Conservation (phyloP, 163 green algal species). For the Picocystis sp. region DNA sequence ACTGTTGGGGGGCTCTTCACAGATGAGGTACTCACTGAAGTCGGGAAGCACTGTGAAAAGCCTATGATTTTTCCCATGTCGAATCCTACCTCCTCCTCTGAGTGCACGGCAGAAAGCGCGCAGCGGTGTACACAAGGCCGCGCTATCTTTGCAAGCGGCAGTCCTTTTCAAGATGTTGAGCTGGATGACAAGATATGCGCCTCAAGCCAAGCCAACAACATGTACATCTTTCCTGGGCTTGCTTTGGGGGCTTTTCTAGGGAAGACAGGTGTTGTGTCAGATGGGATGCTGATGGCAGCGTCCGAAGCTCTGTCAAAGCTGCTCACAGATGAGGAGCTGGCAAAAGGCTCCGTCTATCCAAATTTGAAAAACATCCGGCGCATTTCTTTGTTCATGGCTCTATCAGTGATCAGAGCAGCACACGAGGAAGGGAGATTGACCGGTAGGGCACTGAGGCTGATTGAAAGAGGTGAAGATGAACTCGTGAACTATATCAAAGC, state of each 20-base stretch:
- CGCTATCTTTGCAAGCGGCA: constrained; percentile 46
- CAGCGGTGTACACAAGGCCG: constrained; percentile 20
- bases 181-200: not conserved
- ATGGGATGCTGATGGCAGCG: constrained; percentile 26
- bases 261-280: constrained; percentile 9
- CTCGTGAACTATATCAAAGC: no score
- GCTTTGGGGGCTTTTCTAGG: constrained; percentile 15
- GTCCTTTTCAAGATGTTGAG: constrained; percentile 8
- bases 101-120: constrained; percentile 61
- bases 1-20: constrained; percentile 66
- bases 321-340: constrained; percentile 18
- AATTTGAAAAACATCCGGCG: constrained; percentile 32
- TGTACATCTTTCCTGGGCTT: constrained; percentile 24
- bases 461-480: no score
- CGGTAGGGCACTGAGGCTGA: no score
- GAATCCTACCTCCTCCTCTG: constrained; percentile 47
- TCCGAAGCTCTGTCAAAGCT: constrained; percentile 19
- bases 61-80: constrained; percentile 52
- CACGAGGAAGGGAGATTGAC: not conserved
- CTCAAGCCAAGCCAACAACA: constrained; percentile 18
- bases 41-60: constrained; percentile 39
- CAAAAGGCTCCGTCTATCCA: constrained; percentile 27
- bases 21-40: constrained; percentile 37
- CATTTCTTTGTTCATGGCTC: constrained; percentile 37
- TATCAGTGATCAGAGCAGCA: constrained; percentile 9